Percentiles rank a stretch among this genome's conserved stretches.
phyloP scores from a whole-genome alignment of 345 rosid genomes.

The Litchi chinensis region DNA sequence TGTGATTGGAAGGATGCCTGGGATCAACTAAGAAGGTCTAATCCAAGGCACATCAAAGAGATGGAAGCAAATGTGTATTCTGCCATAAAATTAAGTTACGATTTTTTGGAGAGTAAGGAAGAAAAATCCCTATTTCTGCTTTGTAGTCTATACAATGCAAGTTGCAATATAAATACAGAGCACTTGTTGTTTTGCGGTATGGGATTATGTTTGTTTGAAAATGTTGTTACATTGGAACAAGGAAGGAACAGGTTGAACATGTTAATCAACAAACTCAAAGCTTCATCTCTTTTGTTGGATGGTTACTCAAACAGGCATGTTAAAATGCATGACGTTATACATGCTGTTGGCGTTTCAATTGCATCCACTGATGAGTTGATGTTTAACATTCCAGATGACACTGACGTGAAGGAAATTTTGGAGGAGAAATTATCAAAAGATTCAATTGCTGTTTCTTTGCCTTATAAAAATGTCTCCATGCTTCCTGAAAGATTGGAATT shows the following conservation, averaged over 20 bases:
- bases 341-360: constrained; percentile 16
- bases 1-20: constrained; percentile 8
- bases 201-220: constrained; percentile 26
- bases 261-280: constrained; percentile 21
- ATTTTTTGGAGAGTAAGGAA: background rate
- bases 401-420: constrained; percentile 8
- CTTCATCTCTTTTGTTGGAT: constrained; percentile 23
- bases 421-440: background rate
- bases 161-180: background rate
- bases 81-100: background rate
- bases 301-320: background rate
- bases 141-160: background rate
- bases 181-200: constrained; percentile 13
- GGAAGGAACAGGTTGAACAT: background rate
- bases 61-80: background rate
- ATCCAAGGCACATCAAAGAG: background rate
- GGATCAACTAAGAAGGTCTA: background rate
- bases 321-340: constrained; percentile 34
- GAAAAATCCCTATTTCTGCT: background rate
- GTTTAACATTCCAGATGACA: constrained; percentile 2
- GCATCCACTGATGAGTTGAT: constrained; percentile 13
- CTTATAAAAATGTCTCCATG: background rate
- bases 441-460: constrained; percentile 14
- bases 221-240: constrained; percentile 1
- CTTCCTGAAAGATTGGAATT: constrained; percentile 24